Conservation (phyloP, 352 stramenopile species). For the Globisporangium iwayamae region DNA sequence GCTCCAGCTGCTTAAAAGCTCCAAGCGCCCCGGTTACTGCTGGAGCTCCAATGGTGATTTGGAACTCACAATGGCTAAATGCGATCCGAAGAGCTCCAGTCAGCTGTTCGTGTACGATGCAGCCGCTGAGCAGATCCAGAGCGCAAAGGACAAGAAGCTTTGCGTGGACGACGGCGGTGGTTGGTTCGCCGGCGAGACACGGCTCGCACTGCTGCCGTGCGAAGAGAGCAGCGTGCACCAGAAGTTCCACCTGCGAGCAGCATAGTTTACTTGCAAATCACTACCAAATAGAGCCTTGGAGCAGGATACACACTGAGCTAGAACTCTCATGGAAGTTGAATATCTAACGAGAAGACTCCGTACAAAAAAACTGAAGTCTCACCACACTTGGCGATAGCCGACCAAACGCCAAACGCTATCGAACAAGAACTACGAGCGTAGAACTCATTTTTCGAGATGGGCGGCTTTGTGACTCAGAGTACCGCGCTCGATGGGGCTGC, state of each 20-base stretch:
- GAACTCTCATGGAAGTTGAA: too few species aligned
- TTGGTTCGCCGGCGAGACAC: conserved; percentile 9
- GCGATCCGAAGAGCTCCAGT: background rate
- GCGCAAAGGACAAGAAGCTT: background rate
- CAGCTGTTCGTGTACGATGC: conserved; percentile 10
- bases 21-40: background rate
- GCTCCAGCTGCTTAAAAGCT: conserved; percentile 3
- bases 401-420: too few species aligned
- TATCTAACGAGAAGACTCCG: too few species aligned
- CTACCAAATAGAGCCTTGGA: too few species aligned
- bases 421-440: too few species aligned
- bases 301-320: too few species aligned
- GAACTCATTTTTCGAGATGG: too few species aligned
- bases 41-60: conserved; percentile 9
- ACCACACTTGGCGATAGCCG: too few species aligned
- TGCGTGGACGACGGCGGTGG: conserved; percentile 16
- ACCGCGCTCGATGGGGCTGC: too few species aligned
- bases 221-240: conserved; percentile 7
- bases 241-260: conserved; percentile 9
- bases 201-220: conserved; percentile 6
- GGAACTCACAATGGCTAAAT: conserved; percentile 4
- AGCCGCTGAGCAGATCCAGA: background rate
- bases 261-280: background rate
- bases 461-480: too few species aligned
- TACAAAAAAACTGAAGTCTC: too few species aligned